Base-by-base conservation (phyloP, 352 stramenopile species). In the Pythium oligandrum region DNA sequence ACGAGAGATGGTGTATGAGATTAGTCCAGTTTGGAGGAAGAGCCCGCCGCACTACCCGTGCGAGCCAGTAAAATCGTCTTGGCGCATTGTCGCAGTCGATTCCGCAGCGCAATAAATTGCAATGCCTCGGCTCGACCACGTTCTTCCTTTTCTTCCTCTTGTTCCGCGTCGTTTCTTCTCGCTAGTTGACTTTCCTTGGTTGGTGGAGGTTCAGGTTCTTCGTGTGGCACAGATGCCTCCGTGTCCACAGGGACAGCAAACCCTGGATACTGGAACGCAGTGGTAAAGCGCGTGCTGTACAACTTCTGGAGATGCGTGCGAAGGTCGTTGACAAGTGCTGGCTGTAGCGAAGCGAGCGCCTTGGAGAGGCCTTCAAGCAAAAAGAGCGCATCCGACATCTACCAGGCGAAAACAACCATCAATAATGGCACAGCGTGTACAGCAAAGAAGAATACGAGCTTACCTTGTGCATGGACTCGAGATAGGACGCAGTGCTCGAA, bases 11-110 rank as follows among this genome's bases (percentile, higher is more conserved):
- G 17, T 26, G 17, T 26, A 26, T 26, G 17, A 26, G 17, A 26
- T 40, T 62, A 62, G 39, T 62, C 55, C 5, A 62, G 55, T 38
- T 62, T 62, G n/a, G 55, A 62, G 1, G 55, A 62, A 11, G 55
- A 56, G 36, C 40, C 34, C 6, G 17, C 34, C 6, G 17, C 40
- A 6, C 40, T 40, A 26, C 17, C 17, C n/a, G 42, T 46, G 40
- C 35, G 48, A 2, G 50, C 55, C 4, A 64, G 51, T 35, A 64
- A 39, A 30, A 64, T 58, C 1, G 50, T 48, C 40, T 64, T 64
- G 38, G 40, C 46, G 40, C 50, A 52, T 40, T 64, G 57, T 6
- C 57, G 57, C 44, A 64, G 30, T 11, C 51, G 51, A 55, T 64
- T 64, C 32, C 57, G 57, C 40, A 64, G 50, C 7, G 57, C 57